phyloP scores from a whole-genome alignment of 139 green algal species.

The Zygnema cylindricum region DNA sequence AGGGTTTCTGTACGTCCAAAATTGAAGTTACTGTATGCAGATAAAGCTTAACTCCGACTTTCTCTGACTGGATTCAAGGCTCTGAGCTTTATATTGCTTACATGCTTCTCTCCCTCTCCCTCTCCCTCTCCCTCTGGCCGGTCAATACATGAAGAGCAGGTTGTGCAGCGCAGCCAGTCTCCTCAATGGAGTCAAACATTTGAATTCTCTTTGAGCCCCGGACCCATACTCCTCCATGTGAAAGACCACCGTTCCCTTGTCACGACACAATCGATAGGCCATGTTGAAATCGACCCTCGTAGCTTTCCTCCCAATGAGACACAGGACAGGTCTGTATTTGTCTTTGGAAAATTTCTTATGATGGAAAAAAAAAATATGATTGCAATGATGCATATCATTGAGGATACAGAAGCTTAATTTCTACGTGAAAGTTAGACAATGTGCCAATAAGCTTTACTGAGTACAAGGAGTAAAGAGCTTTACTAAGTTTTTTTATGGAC shows the following conservation, averaged over 20 bases:
- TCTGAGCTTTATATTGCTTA: background rate
- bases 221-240: background rate
- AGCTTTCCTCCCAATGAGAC: background rate
- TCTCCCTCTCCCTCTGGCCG: background rate
- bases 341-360: too few relatives aligned
- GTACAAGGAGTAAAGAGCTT: too few relatives aligned
- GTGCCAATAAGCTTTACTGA: too few relatives aligned
- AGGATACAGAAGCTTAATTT: too few relatives aligned
- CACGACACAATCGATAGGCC: background rate
- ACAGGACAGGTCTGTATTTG: slow-evolving; percentile 27
- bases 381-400: too few relatives aligned
- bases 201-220: background rate
- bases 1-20: too few relatives aligned
- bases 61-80: too few relatives aligned
- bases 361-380: too few relatives aligned
- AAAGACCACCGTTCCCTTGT: slow-evolving; percentile 2
- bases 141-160: slow-evolving; percentile 3
- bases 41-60: too few relatives aligned
- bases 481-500: too few relatives aligned
- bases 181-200: slow-evolving; percentile 4
- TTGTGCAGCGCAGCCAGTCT: background rate
- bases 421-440: too few relatives aligned
- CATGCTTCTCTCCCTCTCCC: background rate
- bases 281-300: slow-evolving; percentile 1
- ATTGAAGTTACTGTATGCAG: too few relatives aligned